phyloP scores from a whole-genome alignment of 169 alveolate species.

The Eimeria praecox region DNA sequence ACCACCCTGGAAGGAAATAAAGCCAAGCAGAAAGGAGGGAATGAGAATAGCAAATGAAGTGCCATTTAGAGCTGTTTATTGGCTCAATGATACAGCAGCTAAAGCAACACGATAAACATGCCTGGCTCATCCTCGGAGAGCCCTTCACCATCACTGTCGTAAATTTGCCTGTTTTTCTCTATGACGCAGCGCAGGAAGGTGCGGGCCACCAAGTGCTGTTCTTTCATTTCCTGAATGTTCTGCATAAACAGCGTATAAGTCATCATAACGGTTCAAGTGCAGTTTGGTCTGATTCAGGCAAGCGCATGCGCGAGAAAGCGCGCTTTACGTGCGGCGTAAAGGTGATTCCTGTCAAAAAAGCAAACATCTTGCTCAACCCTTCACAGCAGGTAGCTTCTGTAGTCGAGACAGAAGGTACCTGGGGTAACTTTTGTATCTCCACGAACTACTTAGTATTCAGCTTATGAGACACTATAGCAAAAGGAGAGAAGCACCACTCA shows the following conservation, averaged over 20 bases:
- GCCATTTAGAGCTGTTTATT: background rate
- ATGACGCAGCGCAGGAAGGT: conserved; percentile 78
- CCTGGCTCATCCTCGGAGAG: conserved; percentile 83
- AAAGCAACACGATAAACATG: background rate
- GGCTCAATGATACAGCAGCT: background rate
- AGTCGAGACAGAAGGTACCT: background rate
- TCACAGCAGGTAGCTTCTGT: background rate
- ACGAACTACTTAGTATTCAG: background rate
- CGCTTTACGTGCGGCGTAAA: background rate
- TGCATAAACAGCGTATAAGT: background rate
- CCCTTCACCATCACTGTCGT: conserved; percentile 84
- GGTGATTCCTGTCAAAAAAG: background rate
- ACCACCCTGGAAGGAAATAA: background rate
- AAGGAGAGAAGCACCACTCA: background rate
- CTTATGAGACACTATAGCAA: background rate
- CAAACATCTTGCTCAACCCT: background rate
- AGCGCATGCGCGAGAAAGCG: background rate
- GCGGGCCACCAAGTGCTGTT: conserved; percentile 71
- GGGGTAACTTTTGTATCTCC: background rate
- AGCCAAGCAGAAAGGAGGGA: background rate
- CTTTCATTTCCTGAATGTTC: conserved; percentile 67
- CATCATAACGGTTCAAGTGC: background rate
- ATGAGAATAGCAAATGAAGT: background rate
- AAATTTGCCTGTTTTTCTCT: conserved; percentile 79
- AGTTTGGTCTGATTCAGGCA: background rate